Conservation (phyloP, 2,329 filamentous ascomycete genomes). For the Sarocladiaceae sp. region DNA sequence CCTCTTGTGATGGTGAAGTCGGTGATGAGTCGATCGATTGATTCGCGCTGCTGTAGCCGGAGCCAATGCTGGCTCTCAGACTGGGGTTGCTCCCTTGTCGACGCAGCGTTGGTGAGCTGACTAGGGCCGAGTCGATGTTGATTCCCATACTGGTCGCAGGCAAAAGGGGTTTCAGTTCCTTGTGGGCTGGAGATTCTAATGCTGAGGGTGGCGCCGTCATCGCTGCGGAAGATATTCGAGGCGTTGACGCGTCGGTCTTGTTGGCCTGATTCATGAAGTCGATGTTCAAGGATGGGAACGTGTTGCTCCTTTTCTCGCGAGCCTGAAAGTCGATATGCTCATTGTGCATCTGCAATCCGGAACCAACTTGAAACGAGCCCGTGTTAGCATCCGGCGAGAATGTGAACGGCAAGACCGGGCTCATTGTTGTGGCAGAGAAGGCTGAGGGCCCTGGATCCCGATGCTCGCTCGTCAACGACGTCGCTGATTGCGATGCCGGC, state of each 20-base stretch:
- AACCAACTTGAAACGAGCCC: slow-evolving; percentile 52
- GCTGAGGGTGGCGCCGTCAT: slow-evolving; percentile 45
- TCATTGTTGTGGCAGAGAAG: slow-evolving; percentile 62
- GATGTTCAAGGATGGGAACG: slow-evolving; percentile 67
- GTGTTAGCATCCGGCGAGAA: slow-evolving; percentile 70
- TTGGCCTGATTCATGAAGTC: slow-evolving; percentile 44
- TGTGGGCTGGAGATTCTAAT: slow-evolving; percentile 41
- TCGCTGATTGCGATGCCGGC: slow-evolving; percentile 27
- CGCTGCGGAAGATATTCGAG: slow-evolving; percentile 37
- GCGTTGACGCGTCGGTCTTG: slow-evolving; percentile 30
- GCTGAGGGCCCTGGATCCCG: slow-evolving; percentile 41
- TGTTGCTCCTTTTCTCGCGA: slow-evolving; percentile 69
- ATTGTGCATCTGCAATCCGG: slow-evolving; percentile 27
- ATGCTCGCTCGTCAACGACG: slow-evolving; percentile 25
- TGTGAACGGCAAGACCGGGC: slow-evolving; percentile 65
- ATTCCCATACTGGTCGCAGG: slow-evolving; percentile 33
- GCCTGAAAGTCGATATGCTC: slow-evolving; percentile 29
- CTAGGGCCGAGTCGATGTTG: slow-evolving; percentile 31
- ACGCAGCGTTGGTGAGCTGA: slow-evolving; percentile 28
- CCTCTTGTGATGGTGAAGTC: slow-evolving; percentile 71
- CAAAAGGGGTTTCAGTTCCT: slow-evolving; percentile 30
- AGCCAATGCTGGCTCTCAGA: slow-evolving; percentile 18
- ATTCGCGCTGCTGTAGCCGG: slow-evolving; percentile 10
- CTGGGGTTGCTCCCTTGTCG: slow-evolving; percentile 29
- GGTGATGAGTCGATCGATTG: slow-evolving; percentile 48